Base-by-base conservation (phyloP, 805 yeast genomes). In the Candida morakotiae region DNA sequence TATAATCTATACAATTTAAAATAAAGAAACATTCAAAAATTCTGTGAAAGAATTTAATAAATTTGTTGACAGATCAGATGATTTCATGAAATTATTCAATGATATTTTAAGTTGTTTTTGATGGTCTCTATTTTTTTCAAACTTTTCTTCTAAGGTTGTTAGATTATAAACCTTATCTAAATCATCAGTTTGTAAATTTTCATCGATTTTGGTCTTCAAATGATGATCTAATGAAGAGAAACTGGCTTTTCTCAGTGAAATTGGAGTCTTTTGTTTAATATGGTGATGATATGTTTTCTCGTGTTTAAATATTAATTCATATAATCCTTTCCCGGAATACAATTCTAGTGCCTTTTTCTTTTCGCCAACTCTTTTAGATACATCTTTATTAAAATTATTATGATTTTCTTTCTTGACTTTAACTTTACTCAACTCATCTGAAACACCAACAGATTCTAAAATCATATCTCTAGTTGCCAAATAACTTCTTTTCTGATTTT, bases 221-320 rank as follows among this genome's bases (percentile, higher is more conserved):
- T 18, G n/a, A 8, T 18, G 5, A 16, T n/a, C 16, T 5, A 6
- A 20, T 6, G 22, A 20, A 20, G 22, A 20, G 9, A 9, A 20
- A 20, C 22, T 20, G 9, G 22, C 9, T 20, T 9, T 9, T 6
- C 9, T 20, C 9, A 20, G 6, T 20, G 22, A 20, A 20, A 9
- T 20, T 6, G 21, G 21, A 15, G 15, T 17, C 13, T 29, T 22
- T 15, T 31, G 35, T 20, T 27, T 25, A 19, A 26, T 34, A 15
- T 34, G 35, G 16, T 32, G 35, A 32, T 32, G 35, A 20, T 32
- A 32, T 11, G 35, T 32, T 7, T 32, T 32, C 5, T 32, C 35
- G 10, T 32, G 28, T 18, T 32, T 32, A 28, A 32, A 32, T 23
- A 32, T 32, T n/a, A 32, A 32, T 24, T 32, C 28, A 15, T 32